Percentiles rank a stretch among this genome's conserved stretches.
Evolutionary conservation across 2,329 filamentous ascomycete species (phyloP).

Genomic region (Bipolaris bicolor): DNA sequence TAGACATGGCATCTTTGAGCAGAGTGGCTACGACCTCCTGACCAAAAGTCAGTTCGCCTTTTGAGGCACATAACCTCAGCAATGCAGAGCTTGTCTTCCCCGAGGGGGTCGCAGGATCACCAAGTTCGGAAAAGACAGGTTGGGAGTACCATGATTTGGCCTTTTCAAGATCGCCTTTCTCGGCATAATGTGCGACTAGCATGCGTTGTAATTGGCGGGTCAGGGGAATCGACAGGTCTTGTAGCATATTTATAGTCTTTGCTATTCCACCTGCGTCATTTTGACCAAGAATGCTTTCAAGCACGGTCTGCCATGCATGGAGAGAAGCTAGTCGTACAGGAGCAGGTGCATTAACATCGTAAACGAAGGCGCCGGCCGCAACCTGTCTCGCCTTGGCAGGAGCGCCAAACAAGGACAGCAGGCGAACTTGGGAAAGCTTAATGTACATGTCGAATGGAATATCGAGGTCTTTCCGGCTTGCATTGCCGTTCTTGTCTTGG

Average conservation of each 20-base stretch:
- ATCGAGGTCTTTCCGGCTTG: slow-evolving; percentile 10
- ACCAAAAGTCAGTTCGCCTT: slow-evolving; percentile 39
- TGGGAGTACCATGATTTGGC: slow-evolving; percentile 72
- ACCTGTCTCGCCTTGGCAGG: slow-evolving; percentile 35
- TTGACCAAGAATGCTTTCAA: slow-evolving; percentile 68
- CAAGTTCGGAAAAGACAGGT: slow-evolving; percentile 50
- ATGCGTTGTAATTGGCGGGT: slow-evolving; percentile 52
- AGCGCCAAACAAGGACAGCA: slow-evolving; percentile 36
- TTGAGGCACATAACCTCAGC: slow-evolving; percentile 61
- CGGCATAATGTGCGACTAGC: slow-evolving; percentile 68
- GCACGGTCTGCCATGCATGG: slow-evolving; percentile 48
- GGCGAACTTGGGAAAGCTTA: slow-evolving; percentile 19
- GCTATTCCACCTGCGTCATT: slow-evolving; percentile 64
- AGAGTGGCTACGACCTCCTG: slow-evolving; percentile 54
- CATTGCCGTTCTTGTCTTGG: background rate
- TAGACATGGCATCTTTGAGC: slow-evolving; percentile 32
- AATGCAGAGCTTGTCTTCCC: slow-evolving; percentile 58
- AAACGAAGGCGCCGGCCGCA: slow-evolving; percentile 19
- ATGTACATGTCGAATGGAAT: slow-evolving; percentile 7
- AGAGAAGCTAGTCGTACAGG: slow-evolving; percentile 2
- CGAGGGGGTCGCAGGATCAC: slow-evolving; percentile 11
- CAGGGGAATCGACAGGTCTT: slow-evolving; percentile 49
- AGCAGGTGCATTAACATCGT: slow-evolving; percentile 9
- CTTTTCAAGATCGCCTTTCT: slow-evolving; percentile 62
- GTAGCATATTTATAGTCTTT: slow-evolving; percentile 60